Conservation (phyloP, 1,284 basidiomycete species). For the Coniferiporia sulphurascens region DNA sequence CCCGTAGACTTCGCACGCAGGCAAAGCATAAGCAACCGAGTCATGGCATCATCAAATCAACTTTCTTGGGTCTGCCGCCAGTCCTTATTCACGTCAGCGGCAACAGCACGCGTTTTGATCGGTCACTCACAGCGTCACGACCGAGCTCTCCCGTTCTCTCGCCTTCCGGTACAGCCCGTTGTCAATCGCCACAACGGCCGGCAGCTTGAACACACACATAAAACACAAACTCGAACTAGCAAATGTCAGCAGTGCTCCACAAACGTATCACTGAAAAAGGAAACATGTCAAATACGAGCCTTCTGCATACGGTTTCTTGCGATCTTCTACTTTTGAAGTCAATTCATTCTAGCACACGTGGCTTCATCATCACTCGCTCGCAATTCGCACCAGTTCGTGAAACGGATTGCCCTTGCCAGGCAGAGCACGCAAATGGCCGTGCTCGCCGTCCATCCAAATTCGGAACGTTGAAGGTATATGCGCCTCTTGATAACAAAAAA, state of each 20-base stretch:
- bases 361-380: neutral
- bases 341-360: neutral
- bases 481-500: constrained; percentile 16
- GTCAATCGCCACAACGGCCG: neutral
- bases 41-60: neutral
- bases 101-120: no score
- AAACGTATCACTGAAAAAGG: neutral
- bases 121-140: no score
- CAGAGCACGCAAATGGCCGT: neutral
- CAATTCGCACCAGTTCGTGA: neutral
- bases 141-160: no score
- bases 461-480: neutral
- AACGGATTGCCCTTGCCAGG: neutral
- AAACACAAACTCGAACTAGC: neutral
- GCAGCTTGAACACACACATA: neutral
- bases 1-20: neutral
- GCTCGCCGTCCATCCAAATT: neutral
- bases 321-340: neutral
- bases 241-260: neutral
- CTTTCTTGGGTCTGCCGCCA: neutral
- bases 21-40: neutral
- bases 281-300: neutral
- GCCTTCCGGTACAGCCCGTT: neutral
- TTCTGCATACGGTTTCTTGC: neutral
- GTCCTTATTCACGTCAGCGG: no score